These are phyloP conservation scores for Clathrospora elynae DNA, from an alignment of 2,329 filamentous ascomycete species.

Conservation along the genomic window DNA sequence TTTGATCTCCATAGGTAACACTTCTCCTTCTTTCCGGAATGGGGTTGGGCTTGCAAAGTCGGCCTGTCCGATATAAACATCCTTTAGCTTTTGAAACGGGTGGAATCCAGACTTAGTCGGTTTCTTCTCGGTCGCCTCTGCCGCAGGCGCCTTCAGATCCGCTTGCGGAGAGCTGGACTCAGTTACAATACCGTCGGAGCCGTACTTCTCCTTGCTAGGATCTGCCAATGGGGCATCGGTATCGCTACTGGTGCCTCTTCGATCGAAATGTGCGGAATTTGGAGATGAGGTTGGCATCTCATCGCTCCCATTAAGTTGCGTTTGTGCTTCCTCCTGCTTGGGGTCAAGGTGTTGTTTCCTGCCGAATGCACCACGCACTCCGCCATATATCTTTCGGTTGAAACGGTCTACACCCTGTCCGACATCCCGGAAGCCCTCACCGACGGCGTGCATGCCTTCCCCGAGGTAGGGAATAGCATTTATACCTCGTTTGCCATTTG, in stretches of 20 bases:
- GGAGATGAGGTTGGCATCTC: constrained; percentile 35
- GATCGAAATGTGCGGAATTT: constrained; percentile 33
- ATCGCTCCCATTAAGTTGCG: constrained; percentile 25
- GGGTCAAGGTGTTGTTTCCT: constrained; percentile 21
- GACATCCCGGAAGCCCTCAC: constrained; percentile 57
- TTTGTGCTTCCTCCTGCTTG: constrained; percentile 12
- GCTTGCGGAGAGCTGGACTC: constrained; percentile 33
- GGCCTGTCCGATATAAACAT: constrained; percentile 25
- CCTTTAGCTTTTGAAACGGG: constrained; percentile 32
- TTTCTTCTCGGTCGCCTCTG: constrained; percentile 26
- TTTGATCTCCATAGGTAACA: constrained; percentile 40
- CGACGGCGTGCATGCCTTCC: constrained; percentile 49
- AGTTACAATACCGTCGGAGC: constrained; percentile 25
- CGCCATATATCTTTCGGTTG: constrained; percentile 48
- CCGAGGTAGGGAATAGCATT: constrained; percentile 56
- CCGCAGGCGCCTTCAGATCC: constrained; percentile 22
- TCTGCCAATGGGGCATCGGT: constrained; percentile 39
- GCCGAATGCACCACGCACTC: constrained; percentile 44
- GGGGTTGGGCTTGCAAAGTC: constrained; percentile 54
- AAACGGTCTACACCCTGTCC: constrained; percentile 51
- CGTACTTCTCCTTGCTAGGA: constrained; percentile 31
- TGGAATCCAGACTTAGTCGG: constrained; percentile 23
- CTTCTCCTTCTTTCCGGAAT: constrained; percentile 46
- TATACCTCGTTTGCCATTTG: constrained; percentile 34
- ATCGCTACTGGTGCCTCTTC: constrained; percentile 38